Evolutionary conservation across 306 rosid genomes (phyloP), one percentile per base, ranked within the genome.

Genomic region (Rosa chinensis): DNA sequence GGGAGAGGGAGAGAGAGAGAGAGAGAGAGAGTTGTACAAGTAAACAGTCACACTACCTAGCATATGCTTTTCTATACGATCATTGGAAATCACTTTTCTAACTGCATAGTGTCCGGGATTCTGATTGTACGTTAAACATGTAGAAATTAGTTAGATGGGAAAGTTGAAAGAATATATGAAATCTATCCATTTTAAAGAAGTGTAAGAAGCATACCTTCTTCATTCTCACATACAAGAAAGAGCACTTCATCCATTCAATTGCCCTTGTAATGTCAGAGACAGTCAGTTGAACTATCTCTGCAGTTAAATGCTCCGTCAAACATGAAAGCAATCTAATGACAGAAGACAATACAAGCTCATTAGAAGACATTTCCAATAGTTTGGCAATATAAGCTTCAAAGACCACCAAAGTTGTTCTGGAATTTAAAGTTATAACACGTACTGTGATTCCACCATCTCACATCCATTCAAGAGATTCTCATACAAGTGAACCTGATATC

Each of bases 401-500:
- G 75, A 77, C 64, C 67, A 66, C 40, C 37, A 74, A 49, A 49
- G 72, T 70, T 63, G 17, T 75, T 77, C 37, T 58, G 58, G 62
- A 81, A 76, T 68, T 72, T 45, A 42, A 85, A 62, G 67, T 63
- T 71, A 21, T 53, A 55, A 58, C 47, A 72, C 98, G 73, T 89
- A 94, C 99, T 92, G 99, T 3, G 99, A 94, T 86, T 94, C 99
- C 78, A 94, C 99, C 84, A 91, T 84, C 86, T 94, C 99, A 82
- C 97, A 89, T 80, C 99, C 99, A 81, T 82, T 92, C 86, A 94
- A 85, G 68, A 94, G 99, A 86, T 94, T 91, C 85, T 94, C 99
- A 14, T 94, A 92, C 80, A 94, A 83, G 83, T 94, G 99, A 78
- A 94, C 99, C 99, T 94, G 90, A 58, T 39, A 76, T 74, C 44